Evolutionary conservation across 306 rosid species (phyloP), one percentile per base, ranked within the genome.

Genomic region (Arachis stenosperma): DNA sequence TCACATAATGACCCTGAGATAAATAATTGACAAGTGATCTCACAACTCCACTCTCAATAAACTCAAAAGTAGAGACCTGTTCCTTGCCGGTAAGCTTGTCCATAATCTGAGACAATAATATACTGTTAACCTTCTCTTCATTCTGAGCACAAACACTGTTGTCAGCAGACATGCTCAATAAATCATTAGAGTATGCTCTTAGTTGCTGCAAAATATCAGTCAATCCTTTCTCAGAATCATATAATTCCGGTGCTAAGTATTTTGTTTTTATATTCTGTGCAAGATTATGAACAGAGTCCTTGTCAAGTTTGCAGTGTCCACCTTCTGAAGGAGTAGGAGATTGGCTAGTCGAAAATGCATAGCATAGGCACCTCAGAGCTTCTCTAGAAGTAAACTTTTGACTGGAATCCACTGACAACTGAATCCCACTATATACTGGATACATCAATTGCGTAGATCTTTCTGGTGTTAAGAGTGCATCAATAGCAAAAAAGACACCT

Each of bases 11-110:
- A 29, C 91, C 92, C 82, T 70, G 79, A 48, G 96, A 88, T 80
- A 95, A 77, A 84, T 73, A 92, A 57, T 82, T 92, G 59, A 82
- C 79, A 59, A 94, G 84, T 52, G 99, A 87, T 75, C 86, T 90
- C 67, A 88, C 88, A 42, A 95, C 81, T 78, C 98, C 98, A 83
- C 98, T 92, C 80, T 95, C 99, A 68, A 90, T 81, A 75, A 95
- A 95, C 69, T 95, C 99, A 84, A 95, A 95, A 61, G 99, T 95
- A 67, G 99, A 95, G 80, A 95, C 88, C 75, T 90, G 86, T 62
- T 95, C 99, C 62, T 80, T 82, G 75, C 97, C 91, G 61, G 83
- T 77, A 50, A 95, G 90, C 86, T 77, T 88, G 72, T 78, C 87
- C 84, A 95, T 75, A 66, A 95, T 78, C 80, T 88, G 88, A 81